These are phyloP conservation scores for Acorus gramineus DNA, from an alignment of 106 monocot genomes.

Conservation along the genomic window DNA sequence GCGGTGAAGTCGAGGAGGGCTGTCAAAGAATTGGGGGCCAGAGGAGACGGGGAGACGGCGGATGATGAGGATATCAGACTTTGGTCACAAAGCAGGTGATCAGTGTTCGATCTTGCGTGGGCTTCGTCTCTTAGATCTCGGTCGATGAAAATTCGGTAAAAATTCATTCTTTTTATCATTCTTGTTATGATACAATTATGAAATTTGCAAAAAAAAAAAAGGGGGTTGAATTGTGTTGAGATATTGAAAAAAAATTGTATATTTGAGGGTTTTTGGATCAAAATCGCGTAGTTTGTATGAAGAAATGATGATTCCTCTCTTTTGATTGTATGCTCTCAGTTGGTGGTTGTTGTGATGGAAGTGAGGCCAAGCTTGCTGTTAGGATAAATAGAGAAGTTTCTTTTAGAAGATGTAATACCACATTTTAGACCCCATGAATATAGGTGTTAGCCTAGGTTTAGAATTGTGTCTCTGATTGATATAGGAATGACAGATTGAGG, in stretches of 20 bases:
- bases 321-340: conserved; percentile 40
- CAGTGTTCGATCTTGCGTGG: conserved; percentile 58
- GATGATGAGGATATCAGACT: conserved; percentile 53
- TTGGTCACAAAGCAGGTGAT: conserved; percentile 85
- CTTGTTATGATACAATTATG: neutral
- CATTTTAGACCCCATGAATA: too few relatives aligned
- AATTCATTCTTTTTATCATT: neutral
- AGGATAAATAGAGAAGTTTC: conserved; percentile 69
- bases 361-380: conserved; percentile 75
- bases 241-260: too few relatives aligned
- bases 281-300: neutral
- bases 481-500: too few relatives aligned
- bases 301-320: neutral
- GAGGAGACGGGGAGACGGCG: conserved; percentile 25
- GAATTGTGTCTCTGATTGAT: too few relatives aligned
- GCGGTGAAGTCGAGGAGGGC: neutral
- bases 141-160: conserved; percentile 54
- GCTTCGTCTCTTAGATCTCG: conserved; percentile 82
- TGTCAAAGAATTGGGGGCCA: conserved; percentile 6
- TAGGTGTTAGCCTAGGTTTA: too few relatives aligned
- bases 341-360: conserved; percentile 71
- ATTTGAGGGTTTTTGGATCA: too few relatives aligned
- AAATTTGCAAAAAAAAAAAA: too few relatives aligned
- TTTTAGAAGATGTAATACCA: conserved; percentile 55
- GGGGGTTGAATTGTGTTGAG: too few relatives aligned